Conservation (phyloP, 768 basidiomycete species). For the Cystobasidium ongulense region DNA sequence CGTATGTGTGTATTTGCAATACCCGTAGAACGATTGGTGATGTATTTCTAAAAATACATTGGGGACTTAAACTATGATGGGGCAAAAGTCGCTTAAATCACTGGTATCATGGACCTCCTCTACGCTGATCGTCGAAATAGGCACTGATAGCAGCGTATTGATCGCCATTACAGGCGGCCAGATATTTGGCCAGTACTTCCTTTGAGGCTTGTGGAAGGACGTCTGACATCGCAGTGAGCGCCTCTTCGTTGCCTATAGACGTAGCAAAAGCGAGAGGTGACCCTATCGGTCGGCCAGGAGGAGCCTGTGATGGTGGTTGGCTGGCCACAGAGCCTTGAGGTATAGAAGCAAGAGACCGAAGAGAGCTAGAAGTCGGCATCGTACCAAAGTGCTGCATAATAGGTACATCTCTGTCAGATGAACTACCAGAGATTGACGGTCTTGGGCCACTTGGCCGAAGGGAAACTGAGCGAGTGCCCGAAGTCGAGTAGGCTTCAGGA, state of each 20-base stretch:
- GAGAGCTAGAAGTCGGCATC: not conserved
- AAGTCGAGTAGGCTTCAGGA: not conserved
- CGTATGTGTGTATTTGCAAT: not conserved
- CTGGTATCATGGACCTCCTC: not conserved
- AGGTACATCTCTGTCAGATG: not conserved
- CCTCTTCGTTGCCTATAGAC: not conserved
- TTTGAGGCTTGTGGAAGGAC: constrained; percentile 8
- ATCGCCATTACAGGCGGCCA: not conserved
- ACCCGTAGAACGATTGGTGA: no score
- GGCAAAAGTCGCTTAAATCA: no score
- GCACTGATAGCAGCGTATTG: constrained; percentile 15
- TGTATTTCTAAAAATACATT: no score
- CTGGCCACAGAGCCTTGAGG: not conserved
- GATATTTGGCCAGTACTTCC: constrained; percentile 11
- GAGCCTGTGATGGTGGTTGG: not conserved
- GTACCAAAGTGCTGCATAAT: not conserved
- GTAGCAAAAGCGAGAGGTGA: not conserved
- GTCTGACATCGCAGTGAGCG: constrained; percentile 21
- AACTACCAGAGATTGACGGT: constrained; percentile 9
- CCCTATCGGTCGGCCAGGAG: not conserved
- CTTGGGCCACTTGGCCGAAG: constrained; percentile 6
- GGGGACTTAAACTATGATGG: no score
- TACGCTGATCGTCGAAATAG: constrained; percentile 18
- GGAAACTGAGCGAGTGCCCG: not conserved
- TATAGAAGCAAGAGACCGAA: not conserved